phyloP scores from a whole-genome alignment of 1,139 yeast species.

The Candida anutae region DNA sequence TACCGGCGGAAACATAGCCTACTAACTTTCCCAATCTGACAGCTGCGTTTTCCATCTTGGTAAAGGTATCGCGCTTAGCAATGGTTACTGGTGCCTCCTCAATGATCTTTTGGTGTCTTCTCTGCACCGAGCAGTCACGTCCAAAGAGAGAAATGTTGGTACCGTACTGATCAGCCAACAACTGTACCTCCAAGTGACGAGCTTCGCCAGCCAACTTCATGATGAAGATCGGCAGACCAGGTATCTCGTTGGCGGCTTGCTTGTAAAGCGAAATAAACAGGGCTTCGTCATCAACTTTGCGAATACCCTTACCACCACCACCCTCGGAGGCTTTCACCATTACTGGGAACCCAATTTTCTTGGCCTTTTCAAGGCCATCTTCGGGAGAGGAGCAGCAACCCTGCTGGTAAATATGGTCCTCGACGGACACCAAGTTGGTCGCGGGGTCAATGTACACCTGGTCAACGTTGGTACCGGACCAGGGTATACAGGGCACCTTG shows the following conservation, averaged over 20 bases:
- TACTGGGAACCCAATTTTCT: conserved; percentile 85
- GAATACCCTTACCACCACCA: conserved; percentile 98
- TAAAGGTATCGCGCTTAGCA: conserved; percentile 80
- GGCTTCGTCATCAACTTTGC: conserved; percentile 77
- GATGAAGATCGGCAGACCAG: conserved; percentile 92
- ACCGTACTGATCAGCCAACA: conserved; percentile 93
- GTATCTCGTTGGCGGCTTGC: conserved; percentile 91
- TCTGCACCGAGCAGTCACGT: conserved; percentile 94
- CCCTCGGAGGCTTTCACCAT: conserved; percentile 98
- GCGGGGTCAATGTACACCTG: conserved; percentile 59
- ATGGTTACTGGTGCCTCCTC: conserved; percentile 97
- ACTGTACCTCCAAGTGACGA: conserved; percentile 91
- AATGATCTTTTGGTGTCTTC: conserved; percentile 94
- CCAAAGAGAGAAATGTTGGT: conserved; percentile 90
- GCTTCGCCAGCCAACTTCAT: conserved; percentile 95
- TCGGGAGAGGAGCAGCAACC: conserved; percentile 86
- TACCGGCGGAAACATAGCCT: conserved; percentile 98
- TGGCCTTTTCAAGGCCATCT: conserved; percentile 82
- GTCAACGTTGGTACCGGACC: conserved; percentile 98
- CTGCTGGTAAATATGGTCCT: conserved; percentile 70
- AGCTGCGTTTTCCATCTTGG: conserved; percentile 92
- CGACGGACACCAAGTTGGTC: conserved; percentile 81
- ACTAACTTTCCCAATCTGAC: conserved; percentile 93
- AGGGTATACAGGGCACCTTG: conserved; percentile 94
- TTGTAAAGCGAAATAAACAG: conserved; percentile 64